Evolutionary conservation across 2,329 filamentous ascomycete genomes (phyloP), one percentile per base, ranked within the genome.

Genomic region (Calonectria hongkongensis): DNA sequence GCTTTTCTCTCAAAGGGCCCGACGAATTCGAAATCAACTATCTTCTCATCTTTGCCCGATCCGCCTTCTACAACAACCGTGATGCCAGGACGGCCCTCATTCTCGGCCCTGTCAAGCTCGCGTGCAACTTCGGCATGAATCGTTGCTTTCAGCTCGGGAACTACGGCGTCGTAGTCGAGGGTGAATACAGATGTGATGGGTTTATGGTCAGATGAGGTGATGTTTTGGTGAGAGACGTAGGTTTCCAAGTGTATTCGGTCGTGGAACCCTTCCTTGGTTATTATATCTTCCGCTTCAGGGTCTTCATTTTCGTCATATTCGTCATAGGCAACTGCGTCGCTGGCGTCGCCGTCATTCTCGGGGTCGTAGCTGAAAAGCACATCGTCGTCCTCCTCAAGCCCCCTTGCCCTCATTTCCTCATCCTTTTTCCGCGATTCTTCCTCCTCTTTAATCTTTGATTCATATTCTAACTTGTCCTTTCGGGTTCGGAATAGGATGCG

Each of bases 131-230:
- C 95, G 70, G 94, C 92, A 74, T 98, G 94, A 0, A 98, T 88
- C 74, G 92, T 93, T 1, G 95, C 91, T 82, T 97, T 98, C 30
- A 98, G 86, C 33, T 96, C 93, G 0, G 95, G 94, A 0, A 97
- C 92, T 1, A 98, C 94, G 0, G 94, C 94, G 74, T 98, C 94
- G 81, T 97, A 98, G 54, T 94, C 93, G 9, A 99, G 85, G 0
- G 91, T 93, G 81, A 98, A 98, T 0, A 96, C 87, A 0, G 95
- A 95, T 71, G 93, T 91, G 2, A 99, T 86, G 0, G 97, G 97
- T 82, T 99, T 99, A 84, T 99, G 97, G 79, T 99, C 97, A 0
- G 96, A 98, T 0, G 96, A 98, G 18, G 94, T 90, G 28, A 99
- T 93, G 21, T 94, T 90, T 83, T 98, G 97, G 80, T 98, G 95